phyloP scores from a whole-genome alignment of 2,329 filamentous ascomycete genomes.

The Cladosporium sp. region DNA sequence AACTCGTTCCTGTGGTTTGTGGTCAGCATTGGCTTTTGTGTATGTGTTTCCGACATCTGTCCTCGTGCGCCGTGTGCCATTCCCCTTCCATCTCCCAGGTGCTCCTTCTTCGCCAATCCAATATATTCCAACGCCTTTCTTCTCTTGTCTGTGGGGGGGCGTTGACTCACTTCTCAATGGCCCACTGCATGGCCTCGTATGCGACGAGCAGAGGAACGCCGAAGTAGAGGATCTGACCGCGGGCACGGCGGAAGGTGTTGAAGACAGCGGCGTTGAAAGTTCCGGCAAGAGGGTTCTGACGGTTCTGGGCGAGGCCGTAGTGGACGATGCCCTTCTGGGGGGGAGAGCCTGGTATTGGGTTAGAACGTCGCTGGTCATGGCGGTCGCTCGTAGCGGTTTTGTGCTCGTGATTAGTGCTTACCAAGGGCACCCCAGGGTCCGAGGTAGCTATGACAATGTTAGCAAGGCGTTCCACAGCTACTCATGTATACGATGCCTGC shows the following conservation, averaged over 20 bases:
- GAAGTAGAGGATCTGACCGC: conserved; percentile 83
- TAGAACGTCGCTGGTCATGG: not conserved
- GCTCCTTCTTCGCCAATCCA: not conserved
- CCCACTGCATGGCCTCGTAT: conserved; percentile 87
- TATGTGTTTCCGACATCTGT: not conserved
- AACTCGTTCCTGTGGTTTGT: conserved; percentile 63
- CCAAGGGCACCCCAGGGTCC: conserved; percentile 72
- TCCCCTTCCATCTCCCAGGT: not conserved
- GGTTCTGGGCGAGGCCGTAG: conserved; percentile 81
- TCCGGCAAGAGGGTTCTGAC: conserved; percentile 81
- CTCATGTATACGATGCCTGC: too few species aligned
- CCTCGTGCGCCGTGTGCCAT: not conserved
- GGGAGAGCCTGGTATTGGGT: conserved; percentile 37
- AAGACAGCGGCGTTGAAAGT: conserved; percentile 78
- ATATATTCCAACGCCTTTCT: not conserved
- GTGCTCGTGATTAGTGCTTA: conserved; percentile 43
- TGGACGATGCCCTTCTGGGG: conserved; percentile 59
- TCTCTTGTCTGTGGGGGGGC: not conserved
- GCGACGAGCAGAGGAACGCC: conserved; percentile 71
- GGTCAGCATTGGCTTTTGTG: conserved; percentile 15
- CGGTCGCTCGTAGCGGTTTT: not conserved
- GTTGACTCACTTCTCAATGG: conserved; percentile 71
- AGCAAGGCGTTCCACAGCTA: too few species aligned
- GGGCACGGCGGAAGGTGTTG: conserved; percentile 88
- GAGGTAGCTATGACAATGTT: conserved; percentile 55